These are phyloP conservation scores for Elongisporangium undulatum DNA, from an alignment of 352 stramenopile genomes.

Conservation along the genomic window DNA sequence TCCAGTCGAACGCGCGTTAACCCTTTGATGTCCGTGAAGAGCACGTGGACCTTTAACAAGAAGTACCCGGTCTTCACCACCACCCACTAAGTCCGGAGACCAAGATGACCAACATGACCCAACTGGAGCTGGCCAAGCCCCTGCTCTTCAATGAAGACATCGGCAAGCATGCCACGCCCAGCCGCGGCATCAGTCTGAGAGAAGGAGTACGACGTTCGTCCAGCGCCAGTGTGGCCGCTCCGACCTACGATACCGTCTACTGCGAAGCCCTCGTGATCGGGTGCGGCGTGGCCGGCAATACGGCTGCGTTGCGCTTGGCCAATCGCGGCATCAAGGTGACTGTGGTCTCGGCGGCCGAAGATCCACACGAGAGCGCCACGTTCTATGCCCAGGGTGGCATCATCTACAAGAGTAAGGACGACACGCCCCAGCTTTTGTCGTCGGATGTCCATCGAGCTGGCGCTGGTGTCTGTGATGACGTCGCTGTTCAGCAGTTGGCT, in stretches of 20 bases:
- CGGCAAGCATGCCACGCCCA: constrained; percentile 13
- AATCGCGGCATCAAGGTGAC: constrained; percentile 74
- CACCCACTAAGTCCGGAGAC: constrained; percentile 43
- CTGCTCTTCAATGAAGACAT: constrained; percentile 25
- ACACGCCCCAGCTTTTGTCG: constrained; percentile 83
- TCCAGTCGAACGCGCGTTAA: constrained; percentile 7
- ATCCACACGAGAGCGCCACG: constrained; percentile 90
- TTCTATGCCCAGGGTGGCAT: constrained; percentile 96
- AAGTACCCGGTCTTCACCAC: constrained; percentile 75
- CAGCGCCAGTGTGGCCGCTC: constrained; percentile 14
- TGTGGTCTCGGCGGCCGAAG: constrained; percentile 64
- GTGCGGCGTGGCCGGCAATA: constrained; percentile 75
- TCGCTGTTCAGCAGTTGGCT: constrained; percentile 91
- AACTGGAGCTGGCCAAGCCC: constrained; percentile 36
- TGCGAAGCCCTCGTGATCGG: constrained; percentile 67
- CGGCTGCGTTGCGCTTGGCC: constrained; percentile 69
- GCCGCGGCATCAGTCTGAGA: constrained; percentile 30
- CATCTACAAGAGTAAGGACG: constrained; percentile 91
- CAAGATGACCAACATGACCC: constrained; percentile 32
- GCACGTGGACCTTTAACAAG: constrained; percentile 81
- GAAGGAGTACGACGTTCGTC: constrained; percentile 16
- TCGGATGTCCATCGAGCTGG: constrained; percentile 89
- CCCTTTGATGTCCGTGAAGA: constrained; percentile 77
- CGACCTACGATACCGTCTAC: constrained; percentile 49
- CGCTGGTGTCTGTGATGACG: constrained; percentile 87